A percentile compares a stretch with the other conserved stretches of the same genome.
These are phyloP conservation scores for Magnusiomyces sp. DNA, from an alignment of 1,139 yeast species.

Conservation along the genomic window DNA sequence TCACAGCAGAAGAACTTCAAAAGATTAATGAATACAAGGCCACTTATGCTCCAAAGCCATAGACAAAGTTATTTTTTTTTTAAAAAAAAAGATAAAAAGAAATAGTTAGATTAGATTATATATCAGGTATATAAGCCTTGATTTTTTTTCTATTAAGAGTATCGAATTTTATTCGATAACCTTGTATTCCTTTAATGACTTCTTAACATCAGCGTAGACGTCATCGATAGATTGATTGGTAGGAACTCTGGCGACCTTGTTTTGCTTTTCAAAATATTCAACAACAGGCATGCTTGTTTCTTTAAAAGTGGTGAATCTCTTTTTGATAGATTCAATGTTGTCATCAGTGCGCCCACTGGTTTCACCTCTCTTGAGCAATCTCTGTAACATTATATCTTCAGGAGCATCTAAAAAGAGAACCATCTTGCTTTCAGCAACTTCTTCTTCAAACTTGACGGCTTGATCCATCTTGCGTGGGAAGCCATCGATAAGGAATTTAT, in stretches of 20 bases:
- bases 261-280: constrained; percentile 65
- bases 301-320: constrained; percentile 76
- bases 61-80: neutral
- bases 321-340: constrained; percentile 79
- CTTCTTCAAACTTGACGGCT: constrained; percentile 80
- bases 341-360: constrained; percentile 94
- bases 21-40: constrained; percentile 31
- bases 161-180: constrained; percentile 2
- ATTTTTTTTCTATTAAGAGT: neutral
- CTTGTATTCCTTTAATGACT: constrained; percentile 41
- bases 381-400: constrained; percentile 74
- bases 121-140: too few species aligned
- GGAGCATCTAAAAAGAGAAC: constrained; percentile 93
- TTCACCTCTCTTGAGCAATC: constrained; percentile 85
- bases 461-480: constrained; percentile 99
- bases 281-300: constrained; percentile 96
- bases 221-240: constrained; percentile 76
- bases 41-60: constrained; percentile 21
- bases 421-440: constrained; percentile 58
- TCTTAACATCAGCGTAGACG: constrained; percentile 62
- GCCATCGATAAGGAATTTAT: constrained; percentile 77
- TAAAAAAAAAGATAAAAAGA: too few species aligned
- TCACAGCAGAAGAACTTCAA: constrained; percentile 34
- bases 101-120: too few species aligned
- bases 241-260: constrained; percentile 66